Percentiles rank a stretch among this genome's conserved stretches.
These are phyloP conservation scores for Salvia miltiorrhiza DNA, from an alignment of 257 asterid species.

Conservation along the genomic window DNA sequence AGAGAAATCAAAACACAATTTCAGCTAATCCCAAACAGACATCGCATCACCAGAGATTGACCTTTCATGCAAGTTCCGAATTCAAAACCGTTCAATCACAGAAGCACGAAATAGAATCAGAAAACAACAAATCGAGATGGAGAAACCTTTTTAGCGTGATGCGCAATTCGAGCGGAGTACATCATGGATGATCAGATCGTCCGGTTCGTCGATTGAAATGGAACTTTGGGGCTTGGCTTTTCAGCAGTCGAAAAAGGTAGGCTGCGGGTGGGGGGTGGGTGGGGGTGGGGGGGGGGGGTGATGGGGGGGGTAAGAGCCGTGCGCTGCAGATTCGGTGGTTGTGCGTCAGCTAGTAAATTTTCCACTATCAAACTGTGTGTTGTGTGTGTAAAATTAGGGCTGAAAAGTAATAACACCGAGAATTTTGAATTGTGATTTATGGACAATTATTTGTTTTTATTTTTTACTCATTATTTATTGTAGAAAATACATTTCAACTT, in stretches of 20 bases:
- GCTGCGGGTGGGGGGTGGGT: background rate
- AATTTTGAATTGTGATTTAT: too few relatives aligned
- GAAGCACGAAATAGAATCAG: background rate
- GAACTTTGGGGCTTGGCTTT: slow-evolving; percentile 20
- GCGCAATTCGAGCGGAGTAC: slow-evolving; percentile 51
- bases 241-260: slow-evolving; percentile 26
- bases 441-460: too few relatives aligned
- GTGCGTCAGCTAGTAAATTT: background rate
- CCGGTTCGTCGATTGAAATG: background rate
- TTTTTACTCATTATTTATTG: too few relatives aligned
- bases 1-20: slow-evolving; percentile 1
- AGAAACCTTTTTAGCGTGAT: slow-evolving; percentile 63
- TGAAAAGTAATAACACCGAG: background rate
- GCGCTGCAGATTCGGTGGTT: slow-evolving; percentile 11
- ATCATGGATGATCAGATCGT: slow-evolving; percentile 41
- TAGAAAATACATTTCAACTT: too few relatives aligned
- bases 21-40: slow-evolving; percentile 22
- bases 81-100: slow-evolving; percentile 1
- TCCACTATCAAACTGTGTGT: background rate
- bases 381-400: slow-evolving; percentile 8
- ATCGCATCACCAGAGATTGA: too few relatives aligned
- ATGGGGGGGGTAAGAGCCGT: too few relatives aligned
- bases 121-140: background rate
- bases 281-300: too few relatives aligned
- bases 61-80: slow-evolving; percentile 7